A percentile compares a stretch with the other conserved stretches of the same genome.
Evolutionary conservation across 208 protist genomes (phyloP).

Genomic region (Wallacemonas collosoma): DNA sequence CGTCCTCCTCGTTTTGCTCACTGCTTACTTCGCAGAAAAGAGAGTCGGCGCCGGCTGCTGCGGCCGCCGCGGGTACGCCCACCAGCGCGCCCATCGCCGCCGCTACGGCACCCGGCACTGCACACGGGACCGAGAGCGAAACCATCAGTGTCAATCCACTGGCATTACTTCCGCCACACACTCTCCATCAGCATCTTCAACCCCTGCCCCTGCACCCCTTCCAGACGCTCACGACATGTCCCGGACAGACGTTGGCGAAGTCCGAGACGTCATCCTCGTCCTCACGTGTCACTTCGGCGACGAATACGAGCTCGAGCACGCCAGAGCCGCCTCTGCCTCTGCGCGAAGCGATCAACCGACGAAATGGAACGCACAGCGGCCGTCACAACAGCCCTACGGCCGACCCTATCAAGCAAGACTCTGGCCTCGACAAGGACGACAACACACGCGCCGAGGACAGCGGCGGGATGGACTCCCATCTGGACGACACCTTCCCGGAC

Average conservation of each 20-base stretch:
- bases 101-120: background rate
- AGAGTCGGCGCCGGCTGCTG: background rate
- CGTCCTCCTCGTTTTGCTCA: background rate
- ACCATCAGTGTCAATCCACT: background rate
- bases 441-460: too few species aligned
- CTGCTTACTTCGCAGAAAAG: too few species aligned
- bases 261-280: slow-evolving; percentile 1
- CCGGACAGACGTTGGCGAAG: too few species aligned
- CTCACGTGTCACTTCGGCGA: background rate
- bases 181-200: background rate
- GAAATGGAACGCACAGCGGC: too few species aligned
- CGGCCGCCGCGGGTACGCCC: background rate
- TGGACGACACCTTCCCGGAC: too few species aligned
- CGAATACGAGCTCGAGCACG: background rate
- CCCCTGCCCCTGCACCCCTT: background rate
- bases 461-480: too few species aligned
- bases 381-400: too few species aligned
- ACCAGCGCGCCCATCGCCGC: background rate
- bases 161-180: slow-evolving; percentile 1
- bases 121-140: background rate
- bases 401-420: too few species aligned
- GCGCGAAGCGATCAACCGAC: background rate
- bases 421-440: too few species aligned
- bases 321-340: background rate
- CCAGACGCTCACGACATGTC: background rate